A percentile compares a stretch with the other conserved stretches of the same genome.
These are phyloP conservation scores for Pythium inflatum DNA, from an alignment of 352 stramenopile genomes.

Conservation along the genomic window DNA sequence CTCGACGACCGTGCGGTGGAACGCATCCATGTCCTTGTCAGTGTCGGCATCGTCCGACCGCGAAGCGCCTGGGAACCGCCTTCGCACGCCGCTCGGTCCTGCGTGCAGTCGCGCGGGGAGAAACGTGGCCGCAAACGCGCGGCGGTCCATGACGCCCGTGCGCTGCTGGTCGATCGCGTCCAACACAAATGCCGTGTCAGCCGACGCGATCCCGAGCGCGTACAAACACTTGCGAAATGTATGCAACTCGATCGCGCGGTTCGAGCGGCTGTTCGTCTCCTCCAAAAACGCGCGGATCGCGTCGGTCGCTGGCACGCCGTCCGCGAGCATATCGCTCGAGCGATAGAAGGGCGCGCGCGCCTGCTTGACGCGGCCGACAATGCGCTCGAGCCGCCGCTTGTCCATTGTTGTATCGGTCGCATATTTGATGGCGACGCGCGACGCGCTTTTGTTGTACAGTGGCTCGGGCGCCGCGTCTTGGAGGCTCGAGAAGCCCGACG, in stretches of 20 bases:
- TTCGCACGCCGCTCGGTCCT: not conserved
- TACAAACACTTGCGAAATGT: slow-evolving; percentile 47
- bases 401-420: not conserved
- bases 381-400: slow-evolving; percentile 24
- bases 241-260: slow-evolving; percentile 19
- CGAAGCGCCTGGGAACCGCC: slow-evolving; percentile 7
- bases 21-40: slow-evolving; percentile 31
- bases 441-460: not conserved
- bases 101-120: slow-evolving; percentile 4
- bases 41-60: no score
- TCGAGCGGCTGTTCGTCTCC: not conserved
- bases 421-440: not conserved
- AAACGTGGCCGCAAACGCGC: slow-evolving; percentile 34
- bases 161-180: slow-evolving; percentile 34
- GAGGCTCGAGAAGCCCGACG: slow-evolving; percentile 20
- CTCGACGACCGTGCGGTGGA: slow-evolving; percentile 68
- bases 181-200: slow-evolving; percentile 40
- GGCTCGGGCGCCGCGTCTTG: not conserved
- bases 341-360: slow-evolving; percentile 36
- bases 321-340: not conserved
- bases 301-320: slow-evolving; percentile 29
- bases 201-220: slow-evolving; percentile 35
- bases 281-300: slow-evolving; percentile 42
- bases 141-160: slow-evolving; percentile 26
- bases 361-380: slow-evolving; percentile 36